Percentiles rank a stretch among this genome's conserved stretches.
Conservation (phyloP, 805 yeast species). For the Yarrowia porcina region DNA sequence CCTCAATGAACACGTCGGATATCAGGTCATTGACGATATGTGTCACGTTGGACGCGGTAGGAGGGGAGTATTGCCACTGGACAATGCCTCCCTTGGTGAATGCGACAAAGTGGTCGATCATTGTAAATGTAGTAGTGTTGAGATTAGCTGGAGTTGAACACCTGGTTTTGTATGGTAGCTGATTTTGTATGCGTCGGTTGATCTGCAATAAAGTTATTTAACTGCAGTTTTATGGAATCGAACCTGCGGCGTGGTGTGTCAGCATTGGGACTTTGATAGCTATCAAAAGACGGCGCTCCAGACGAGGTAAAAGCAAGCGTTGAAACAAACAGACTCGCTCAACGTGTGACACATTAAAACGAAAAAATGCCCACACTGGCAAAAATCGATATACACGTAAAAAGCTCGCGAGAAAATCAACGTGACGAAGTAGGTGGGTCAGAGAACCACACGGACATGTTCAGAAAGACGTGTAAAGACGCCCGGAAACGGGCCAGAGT, state of each 20-base stretch:
- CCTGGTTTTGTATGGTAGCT: no score
- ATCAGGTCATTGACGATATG: conserved; percentile 48
- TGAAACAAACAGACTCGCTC: neutral
- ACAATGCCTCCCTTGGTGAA: conserved; percentile 55
- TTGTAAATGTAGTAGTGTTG: conserved; percentile 18
- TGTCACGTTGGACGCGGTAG: conserved; percentile 23
- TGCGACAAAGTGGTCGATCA: conserved; percentile 51
- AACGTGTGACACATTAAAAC: no score
- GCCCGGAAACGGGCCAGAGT: neutral
- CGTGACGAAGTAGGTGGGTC: neutral
- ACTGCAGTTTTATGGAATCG: neutral
- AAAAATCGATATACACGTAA: neutral
- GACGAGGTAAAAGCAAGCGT: neutral
- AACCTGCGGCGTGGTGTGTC: neutral
- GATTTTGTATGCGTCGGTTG: neutral
- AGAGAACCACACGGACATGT: no score
- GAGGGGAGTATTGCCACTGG: conserved; percentile 41
- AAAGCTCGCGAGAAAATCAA: neutral
- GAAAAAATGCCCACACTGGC: neutral
- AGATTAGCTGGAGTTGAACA: no score
- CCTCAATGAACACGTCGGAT: conserved; percentile 47
- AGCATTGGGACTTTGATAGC: conserved; percentile 1
- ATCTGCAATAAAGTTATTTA: no score
- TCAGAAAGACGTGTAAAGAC: neutral
- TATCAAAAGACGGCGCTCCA: neutral